Conservation (phyloP, 306 rosid species). For the Glycine latifolia region DNA sequence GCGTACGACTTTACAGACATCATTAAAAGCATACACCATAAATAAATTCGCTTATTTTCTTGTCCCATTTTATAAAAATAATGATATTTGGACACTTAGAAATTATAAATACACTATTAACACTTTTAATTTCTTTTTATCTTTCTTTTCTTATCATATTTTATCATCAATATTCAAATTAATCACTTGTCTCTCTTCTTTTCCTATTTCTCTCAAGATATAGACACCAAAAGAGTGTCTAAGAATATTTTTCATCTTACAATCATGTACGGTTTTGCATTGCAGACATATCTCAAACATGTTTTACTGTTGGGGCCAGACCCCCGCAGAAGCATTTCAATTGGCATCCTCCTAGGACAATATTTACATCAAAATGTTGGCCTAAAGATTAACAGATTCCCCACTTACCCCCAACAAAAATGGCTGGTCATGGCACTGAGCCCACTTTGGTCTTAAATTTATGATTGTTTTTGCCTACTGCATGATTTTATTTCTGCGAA, state of each 20-base stretch:
- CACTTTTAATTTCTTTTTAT: no score
- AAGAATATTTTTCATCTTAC: slow-evolving; percentile 18
- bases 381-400: slow-evolving; percentile 56
- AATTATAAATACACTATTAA: no score
- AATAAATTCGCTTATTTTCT: no score
- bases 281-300: slow-evolving; percentile 83
- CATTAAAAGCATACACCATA: background rate
- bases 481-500: background rate
- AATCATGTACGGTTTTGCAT: slow-evolving; percentile 43
- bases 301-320: slow-evolving; percentile 59
- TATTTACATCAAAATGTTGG: slow-evolving; percentile 52
- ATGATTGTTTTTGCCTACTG: slow-evolving; percentile 36
- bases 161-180: no score
- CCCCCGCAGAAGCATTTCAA: slow-evolving; percentile 30
- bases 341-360: slow-evolving; percentile 40
- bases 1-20: background rate
- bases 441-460: slow-evolving; percentile 45
- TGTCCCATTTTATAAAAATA: no score
- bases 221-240: no score
- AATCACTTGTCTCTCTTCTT: no score
- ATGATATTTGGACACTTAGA: no score
- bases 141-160: no score
- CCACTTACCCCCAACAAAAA: slow-evolving; percentile 37
- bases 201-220: no score
- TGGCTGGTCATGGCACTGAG: slow-evolving; percentile 27